Evolutionary conservation across 306 rosid genomes (phyloP), one percentile per base, ranked within the genome.

Genomic region (Alnus rubra): DNA sequence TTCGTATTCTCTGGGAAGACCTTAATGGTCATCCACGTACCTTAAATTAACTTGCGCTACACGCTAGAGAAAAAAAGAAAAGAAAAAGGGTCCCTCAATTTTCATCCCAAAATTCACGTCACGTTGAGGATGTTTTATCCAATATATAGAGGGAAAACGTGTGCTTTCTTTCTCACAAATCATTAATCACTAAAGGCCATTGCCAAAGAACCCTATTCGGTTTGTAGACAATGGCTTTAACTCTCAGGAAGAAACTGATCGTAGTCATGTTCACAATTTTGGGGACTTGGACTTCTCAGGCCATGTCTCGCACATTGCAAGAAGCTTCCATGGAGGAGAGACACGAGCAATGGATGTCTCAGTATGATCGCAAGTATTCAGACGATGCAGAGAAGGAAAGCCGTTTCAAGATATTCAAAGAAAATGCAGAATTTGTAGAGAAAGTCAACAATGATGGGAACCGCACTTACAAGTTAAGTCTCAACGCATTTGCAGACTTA

Each of bases 331-430:
- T 75, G 84, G 45, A 54, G 7, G 56, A 65, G 10, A 47, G 39
- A 39, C 86, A 82, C 31, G 64, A 70, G 67, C 78, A 74, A 51
- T 84, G 91, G 93, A 77, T 74, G 74, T 63, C 82, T 73, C 49
- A 37, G 2, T 33, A 54, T 16, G 75, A 48, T 7, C 80, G 67
- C 49, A 19, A 12, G 12, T 69, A 80, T 49, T 44, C 18, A 48
- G 74, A 79, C 30, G 30, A 47, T 35, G 62, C 23, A 2, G 90
- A 87, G 81, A 79, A 74, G 62, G 71, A 74, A 54, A 79, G 51
- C 58, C 83, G 89, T 9, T 76, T 82, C 9, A 8, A 19, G 37
- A 74, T 84, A 70, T 85, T 85, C 56, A 54, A 0, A 51, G 73
- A 80, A 47, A 88, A 84, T 67, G 77, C 74, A 19, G 69, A 81